A percentile compares a stretch with the other conserved stretches of the same genome.
phyloP scores from a whole-genome alignment of 208 protist species.

The Angomonas deanei region DNA sequence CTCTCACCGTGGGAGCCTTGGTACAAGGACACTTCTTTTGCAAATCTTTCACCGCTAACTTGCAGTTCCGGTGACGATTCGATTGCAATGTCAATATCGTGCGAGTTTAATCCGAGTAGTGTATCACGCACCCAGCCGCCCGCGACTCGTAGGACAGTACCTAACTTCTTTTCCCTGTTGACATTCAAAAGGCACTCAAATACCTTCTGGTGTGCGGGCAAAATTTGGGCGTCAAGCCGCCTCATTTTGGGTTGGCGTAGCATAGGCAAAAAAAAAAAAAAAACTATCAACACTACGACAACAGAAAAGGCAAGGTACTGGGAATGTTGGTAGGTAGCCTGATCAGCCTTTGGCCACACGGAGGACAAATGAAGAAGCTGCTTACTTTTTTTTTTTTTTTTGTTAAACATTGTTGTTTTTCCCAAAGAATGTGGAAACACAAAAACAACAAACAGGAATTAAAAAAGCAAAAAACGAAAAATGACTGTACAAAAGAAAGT shows the following conservation, averaged over 20 bases:
- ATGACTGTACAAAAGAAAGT: no score
- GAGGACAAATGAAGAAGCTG: constrained; percentile 4
- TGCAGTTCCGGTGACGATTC: constrained; percentile 44
- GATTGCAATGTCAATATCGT: constrained; percentile 98
- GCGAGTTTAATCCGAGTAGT: constrained; percentile 81
- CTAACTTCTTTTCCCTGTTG: constrained; percentile 44
- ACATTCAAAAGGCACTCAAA: constrained; percentile 83
- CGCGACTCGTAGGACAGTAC: constrained; percentile 82
- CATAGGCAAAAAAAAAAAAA: constrained; percentile 1
- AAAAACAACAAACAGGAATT: constrained; percentile 1
- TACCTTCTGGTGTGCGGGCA: constrained; percentile 57
- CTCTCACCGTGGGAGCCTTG: constrained; percentile 34
- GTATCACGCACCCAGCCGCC: constrained; percentile 98
- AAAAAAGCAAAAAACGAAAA: not conserved
- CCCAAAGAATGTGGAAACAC: constrained; percentile 1
- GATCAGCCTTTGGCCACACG: no score
- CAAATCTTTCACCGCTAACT: constrained; percentile 87
- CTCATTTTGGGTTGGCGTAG: constrained; percentile 17
- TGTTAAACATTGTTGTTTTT: not conserved
- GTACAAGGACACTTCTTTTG: constrained; percentile 71
- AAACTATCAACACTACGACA: no score
- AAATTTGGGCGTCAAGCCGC: constrained; percentile 29
- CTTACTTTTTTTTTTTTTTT: not conserved
- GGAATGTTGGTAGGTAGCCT: no score
- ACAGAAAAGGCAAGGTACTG: no score